phyloP scores from a whole-genome alignment of 208 protist genomes.

The Sergeia podlipaevii region DNA sequence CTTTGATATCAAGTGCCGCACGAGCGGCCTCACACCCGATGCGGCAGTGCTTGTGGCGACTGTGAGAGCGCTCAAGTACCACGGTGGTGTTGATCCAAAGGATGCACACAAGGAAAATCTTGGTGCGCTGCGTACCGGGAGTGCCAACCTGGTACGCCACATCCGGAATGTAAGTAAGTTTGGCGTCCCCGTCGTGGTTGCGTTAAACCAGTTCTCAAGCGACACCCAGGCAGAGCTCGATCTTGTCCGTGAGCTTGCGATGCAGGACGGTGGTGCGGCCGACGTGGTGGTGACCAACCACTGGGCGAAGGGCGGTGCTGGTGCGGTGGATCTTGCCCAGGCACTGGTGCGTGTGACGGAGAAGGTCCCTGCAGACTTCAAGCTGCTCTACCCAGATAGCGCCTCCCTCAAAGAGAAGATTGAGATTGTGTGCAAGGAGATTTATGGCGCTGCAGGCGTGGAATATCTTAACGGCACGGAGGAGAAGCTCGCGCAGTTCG shows the following conservation, averaged over 20 bases:
- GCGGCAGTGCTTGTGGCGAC: conserved; percentile 95
- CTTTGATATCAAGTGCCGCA: conserved; percentile 98
- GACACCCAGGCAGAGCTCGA: conserved; percentile 93
- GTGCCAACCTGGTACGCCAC: conserved; percentile 91
- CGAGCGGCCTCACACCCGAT: conserved; percentile 91
- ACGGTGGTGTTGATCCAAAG: conserved; percentile 89
- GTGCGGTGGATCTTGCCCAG: conserved; percentile 87
- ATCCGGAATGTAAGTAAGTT: conserved; percentile 95
- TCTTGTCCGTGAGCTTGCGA: conserved; percentile 62
- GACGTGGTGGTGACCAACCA: conserved; percentile 92
- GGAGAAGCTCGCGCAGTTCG: conserved; percentile 85
- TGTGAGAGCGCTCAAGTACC: conserved; percentile 97
- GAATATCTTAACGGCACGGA: conserved; percentile 87
- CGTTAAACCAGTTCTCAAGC: conserved; percentile 92
- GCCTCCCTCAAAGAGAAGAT: conserved; percentile 95
- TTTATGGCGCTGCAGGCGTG: conserved; percentile 94
- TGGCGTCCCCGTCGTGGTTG: conserved; percentile 95
- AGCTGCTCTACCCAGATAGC: conserved; percentile 89
- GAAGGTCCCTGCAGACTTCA: conserved; percentile 74
- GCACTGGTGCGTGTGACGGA: conserved; percentile 75
- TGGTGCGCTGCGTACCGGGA: conserved; percentile 83
- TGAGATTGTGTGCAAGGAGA: conserved; percentile 93
- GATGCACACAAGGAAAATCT: conserved; percentile 80
- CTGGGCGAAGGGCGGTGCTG: conserved; percentile 90
- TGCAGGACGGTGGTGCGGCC: conserved; percentile 77